These are phyloP conservation scores for Fusarium fujikuroi DNA, from an alignment of 2,329 filamentous ascomycete genomes.

Conservation along the genomic window DNA sequence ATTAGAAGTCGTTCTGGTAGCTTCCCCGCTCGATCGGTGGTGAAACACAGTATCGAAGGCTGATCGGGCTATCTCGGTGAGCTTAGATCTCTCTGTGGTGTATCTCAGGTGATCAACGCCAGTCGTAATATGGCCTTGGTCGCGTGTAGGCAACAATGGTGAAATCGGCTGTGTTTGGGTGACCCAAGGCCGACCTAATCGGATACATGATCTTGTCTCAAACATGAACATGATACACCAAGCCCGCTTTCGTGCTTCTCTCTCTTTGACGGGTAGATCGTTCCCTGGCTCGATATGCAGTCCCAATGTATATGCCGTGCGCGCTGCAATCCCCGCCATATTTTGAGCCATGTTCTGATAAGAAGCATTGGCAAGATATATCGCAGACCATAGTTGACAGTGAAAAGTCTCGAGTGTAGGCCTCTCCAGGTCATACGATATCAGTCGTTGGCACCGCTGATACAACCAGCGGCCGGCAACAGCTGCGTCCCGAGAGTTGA, in stretches of 20 bases:
- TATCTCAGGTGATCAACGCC: not conserved
- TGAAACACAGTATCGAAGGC: not conserved
- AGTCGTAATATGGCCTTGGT: rapidly evolving
- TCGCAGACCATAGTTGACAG: not conserved
- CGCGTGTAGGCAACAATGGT: not conserved
- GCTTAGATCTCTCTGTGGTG: not conserved
- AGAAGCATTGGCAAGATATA: not conserved
- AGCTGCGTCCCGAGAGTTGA: not conserved
- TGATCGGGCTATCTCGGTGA: not conserved
- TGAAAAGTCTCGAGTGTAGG: not conserved
- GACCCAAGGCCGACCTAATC: not conserved
- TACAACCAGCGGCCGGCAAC: not conserved
- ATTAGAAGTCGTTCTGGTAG: rapidly evolving
- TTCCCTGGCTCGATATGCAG: not conserved
- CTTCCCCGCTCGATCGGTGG: rapidly evolving
- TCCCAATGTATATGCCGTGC: not conserved
- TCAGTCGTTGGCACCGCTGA: not conserved
- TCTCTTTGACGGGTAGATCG: not conserved
- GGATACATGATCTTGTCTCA: not conserved
- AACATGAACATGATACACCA: not conserved
- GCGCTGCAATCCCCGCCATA: not conserved
- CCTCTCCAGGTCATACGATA: not conserved
- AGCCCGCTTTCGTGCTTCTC: not conserved
- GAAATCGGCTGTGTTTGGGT: too few species aligned
- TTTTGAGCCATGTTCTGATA: not conserved